phyloP scores from a whole-genome alignment of 129 eudicot species.

The Ambrosia trifida region DNA sequence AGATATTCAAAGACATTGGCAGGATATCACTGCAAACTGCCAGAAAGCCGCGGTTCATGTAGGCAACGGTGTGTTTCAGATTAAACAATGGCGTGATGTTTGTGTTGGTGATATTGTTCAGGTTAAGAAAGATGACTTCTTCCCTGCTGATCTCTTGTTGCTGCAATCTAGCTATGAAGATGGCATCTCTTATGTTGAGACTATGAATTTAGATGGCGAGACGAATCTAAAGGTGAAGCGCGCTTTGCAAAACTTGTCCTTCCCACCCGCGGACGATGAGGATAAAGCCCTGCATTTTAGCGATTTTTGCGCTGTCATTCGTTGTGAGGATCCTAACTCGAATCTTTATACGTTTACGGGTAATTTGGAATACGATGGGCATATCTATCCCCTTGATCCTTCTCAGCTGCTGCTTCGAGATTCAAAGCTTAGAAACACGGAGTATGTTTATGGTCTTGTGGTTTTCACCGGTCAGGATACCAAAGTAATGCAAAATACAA shows the following conservation, averaged over 20 bases:
- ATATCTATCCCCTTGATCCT: slow-evolving; percentile 43
- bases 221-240: slow-evolving; percentile 70
- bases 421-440: slow-evolving; percentile 79
- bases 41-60: slow-evolving; percentile 46
- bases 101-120: slow-evolving; percentile 67
- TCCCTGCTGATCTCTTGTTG: slow-evolving; percentile 71
- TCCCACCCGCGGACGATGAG: slow-evolving; percentile 38
- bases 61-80: slow-evolving; percentile 44
- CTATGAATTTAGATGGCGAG: slow-evolving; percentile 86
- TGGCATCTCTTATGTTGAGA: slow-evolving; percentile 82
- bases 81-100: slow-evolving; percentile 53
- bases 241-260: slow-evolving; percentile 44
- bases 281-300: slow-evolving; percentile 31
- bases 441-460: slow-evolving; percentile 56
- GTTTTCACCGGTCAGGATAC: slow-evolving; percentile 72
- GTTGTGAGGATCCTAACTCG: slow-evolving; percentile 66
- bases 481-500: slow-evolving; percentile 69
- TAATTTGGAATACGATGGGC: slow-evolving; percentile 44
- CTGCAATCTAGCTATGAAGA: slow-evolving; percentile 72
- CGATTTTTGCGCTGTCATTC: slow-evolving; percentile 43
- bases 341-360: slow-evolving; percentile 76
- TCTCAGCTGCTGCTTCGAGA: slow-evolving; percentile 68
- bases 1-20: slow-evolving; percentile 60
- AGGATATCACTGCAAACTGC: slow-evolving; percentile 55
- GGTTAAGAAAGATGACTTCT: slow-evolving; percentile 57